Evolutionary conservation across 768 basidiomycete genomes (phyloP), one percentile per base, ranked within the genome.

Genomic region (Agrocybe praecox): DNA sequence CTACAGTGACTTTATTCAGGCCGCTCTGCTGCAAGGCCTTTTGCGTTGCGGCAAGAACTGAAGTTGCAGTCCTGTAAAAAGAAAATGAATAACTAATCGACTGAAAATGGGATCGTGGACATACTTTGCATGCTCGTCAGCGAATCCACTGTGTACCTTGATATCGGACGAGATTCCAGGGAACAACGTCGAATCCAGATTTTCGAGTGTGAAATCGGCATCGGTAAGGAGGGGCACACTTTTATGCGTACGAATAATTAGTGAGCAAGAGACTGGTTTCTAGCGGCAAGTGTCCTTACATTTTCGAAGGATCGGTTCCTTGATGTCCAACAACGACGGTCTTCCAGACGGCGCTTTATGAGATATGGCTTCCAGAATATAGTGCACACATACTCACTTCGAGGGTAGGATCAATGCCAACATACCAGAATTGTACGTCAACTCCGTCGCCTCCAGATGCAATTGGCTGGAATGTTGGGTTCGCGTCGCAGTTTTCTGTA

Each of bases 381-480:
- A n/a, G n/a, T 15, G 10, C 40, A 14, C n/a, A 44, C 10, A 23
- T n/a, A 21, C 61, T 45, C 56, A 72, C 74, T 40, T 68, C 58
- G 18, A 79, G 67, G 14, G 63, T 66, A 8, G 72, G 65, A 50
- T 78, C 76, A 49, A 70, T 74, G 2, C 78, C 77, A 10, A 80
- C 77, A 70, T 71, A 75, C 78, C 83, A 85, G 54, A 68, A 80
- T 62, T 81, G 80, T 10, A 71, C 61, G 6, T 53, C 52, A 21
- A 49, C 49, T 1, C 80, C 82, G 56, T 83, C 75, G 9, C 82
- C 82, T 0, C 84, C 82, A 9, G 81, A 77, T 10, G 77, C 80
- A 11, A 77, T 66, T 10, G 82, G 80, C 10, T 72, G 60, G 65
- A 85, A 85, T 6, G 61, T 67, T 1, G 81, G 68, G 54, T 80